A percentile compares a stretch with the other conserved stretches of the same genome.
Conservation (phyloP, 768 basidiomycete genomes). For the Neoboletus brunneissimus region DNA sequence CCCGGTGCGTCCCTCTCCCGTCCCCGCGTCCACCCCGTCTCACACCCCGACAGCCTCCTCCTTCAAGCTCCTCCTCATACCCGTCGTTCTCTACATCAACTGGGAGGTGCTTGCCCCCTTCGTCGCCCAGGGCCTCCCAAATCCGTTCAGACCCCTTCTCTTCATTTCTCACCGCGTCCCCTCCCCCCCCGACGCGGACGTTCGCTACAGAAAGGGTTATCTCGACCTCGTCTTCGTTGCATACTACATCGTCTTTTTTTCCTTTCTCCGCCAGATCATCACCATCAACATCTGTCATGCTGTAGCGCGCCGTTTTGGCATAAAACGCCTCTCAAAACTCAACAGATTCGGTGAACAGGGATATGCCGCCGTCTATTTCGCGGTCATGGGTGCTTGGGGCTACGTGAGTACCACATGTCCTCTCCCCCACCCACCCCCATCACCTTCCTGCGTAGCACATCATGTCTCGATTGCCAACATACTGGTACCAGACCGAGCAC, state of each 20-base stretch:
- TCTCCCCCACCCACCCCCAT: background rate
- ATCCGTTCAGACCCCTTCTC: constrained; percentile 74
- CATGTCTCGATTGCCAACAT: constrained; percentile 79
- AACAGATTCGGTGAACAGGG: constrained; percentile 89
- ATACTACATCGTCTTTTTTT: constrained; percentile 86
- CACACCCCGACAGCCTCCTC: constrained; percentile 47
- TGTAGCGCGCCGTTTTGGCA: constrained; percentile 66
- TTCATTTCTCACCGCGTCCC: constrained; percentile 67
- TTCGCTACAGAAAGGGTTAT: constrained; percentile 69
- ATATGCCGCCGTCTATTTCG: constrained; percentile 83
- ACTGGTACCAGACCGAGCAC: constrained; percentile 78
- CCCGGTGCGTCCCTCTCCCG: constrained; percentile 45
- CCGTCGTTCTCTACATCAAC: constrained; percentile 58
- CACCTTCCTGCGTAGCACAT: constrained; percentile 51
- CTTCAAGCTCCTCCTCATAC: constrained; percentile 61
- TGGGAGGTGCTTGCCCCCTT: constrained; percentile 57
- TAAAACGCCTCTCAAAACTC: constrained; percentile 64
- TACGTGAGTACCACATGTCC: constrained; percentile 48
- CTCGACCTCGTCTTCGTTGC: constrained; percentile 76
- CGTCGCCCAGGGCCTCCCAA: constrained; percentile 47
- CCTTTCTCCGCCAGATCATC: constrained; percentile 77
- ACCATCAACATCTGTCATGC: constrained; percentile 64
- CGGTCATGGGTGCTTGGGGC: constrained; percentile 68
- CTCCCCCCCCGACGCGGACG: constrained; percentile 48
- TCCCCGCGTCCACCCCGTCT: background rate